phyloP scores from a whole-genome alignment of 495 filamentous ascomycete genomes.

The Annulohypoxylon nitens region DNA sequence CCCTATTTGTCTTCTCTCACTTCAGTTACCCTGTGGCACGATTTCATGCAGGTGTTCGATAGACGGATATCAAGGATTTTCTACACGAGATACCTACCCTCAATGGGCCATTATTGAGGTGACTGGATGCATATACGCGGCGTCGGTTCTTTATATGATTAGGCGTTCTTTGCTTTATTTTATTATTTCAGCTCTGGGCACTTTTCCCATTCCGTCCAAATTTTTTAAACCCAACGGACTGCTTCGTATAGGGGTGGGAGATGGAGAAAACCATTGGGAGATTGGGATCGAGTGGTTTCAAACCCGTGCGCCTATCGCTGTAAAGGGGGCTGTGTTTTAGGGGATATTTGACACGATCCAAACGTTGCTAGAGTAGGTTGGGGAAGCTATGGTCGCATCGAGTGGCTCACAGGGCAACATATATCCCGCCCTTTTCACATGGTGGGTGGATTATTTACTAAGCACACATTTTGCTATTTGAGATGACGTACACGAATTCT shows the following conservation, averaged over 20 bases:
- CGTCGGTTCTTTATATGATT: slow-evolving; percentile 23
- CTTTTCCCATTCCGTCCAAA: not conserved
- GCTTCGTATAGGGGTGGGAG: not conserved
- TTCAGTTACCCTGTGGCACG: slow-evolving; percentile 22
- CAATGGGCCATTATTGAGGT: slow-evolving; percentile 26
- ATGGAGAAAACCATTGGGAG: not conserved
- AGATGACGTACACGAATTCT: slow-evolving; percentile 45
- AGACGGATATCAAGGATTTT: slow-evolving; percentile 27
- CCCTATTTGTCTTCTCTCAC: slow-evolving; percentile 24
- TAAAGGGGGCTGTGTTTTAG: slow-evolving; percentile 1
- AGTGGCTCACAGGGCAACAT: not conserved
- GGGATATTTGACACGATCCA: slow-evolving; percentile 8
- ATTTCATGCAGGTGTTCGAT: slow-evolving; percentile 29
- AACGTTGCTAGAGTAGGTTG: slow-evolving; percentile 8
- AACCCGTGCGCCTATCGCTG: not conserved
- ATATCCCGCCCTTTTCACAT: slow-evolving; percentile 6
- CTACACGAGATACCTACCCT: slow-evolving; percentile 41
- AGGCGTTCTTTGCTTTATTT: slow-evolving; percentile 26
- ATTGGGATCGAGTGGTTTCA: not conserved
- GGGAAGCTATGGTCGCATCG: slow-evolving; percentile 22
- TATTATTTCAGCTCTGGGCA: not conserved
- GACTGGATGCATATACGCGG: slow-evolving; percentile 41
- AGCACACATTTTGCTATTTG: slow-evolving; percentile 31
- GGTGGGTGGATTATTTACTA: slow-evolving; percentile 23
- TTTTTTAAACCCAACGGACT: not conserved